Evolutionary conservation across 441 rosid genomes (phyloP).

Genomic region (Dalechampia spathulata): DNA sequence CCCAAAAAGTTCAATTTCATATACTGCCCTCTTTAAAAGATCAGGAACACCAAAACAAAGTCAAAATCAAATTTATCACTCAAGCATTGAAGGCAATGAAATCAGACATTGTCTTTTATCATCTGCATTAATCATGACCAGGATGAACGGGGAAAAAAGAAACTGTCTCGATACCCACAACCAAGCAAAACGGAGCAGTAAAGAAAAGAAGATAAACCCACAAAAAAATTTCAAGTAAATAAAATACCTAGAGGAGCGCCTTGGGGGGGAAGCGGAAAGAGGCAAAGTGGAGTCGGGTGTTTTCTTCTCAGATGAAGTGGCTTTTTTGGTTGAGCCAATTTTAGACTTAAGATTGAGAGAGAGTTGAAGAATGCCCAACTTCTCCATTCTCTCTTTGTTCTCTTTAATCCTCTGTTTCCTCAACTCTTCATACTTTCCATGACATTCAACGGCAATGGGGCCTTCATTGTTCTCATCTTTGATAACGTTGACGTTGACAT

Average conservation of each 20-base stretch:
- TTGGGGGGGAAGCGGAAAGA: constrained; percentile 23
- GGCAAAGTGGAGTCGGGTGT: constrained; percentile 11
- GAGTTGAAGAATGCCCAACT: constrained; percentile 55
- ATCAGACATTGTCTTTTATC: too few relatives aligned
- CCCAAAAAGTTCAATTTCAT: too few relatives aligned
- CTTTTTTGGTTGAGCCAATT: constrained; percentile 5
- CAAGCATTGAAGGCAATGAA: neutral
- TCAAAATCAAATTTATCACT: too few relatives aligned
- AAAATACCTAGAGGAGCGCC: constrained; percentile 55
- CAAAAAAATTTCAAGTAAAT: neutral
- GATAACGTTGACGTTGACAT: neutral
- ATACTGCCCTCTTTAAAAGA: too few relatives aligned
- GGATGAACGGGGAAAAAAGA: neutral
- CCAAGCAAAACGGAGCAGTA: too few relatives aligned
- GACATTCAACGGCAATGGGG: neutral
- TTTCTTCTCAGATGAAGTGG: neutral
- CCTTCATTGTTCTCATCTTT: neutral
- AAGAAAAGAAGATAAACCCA: too few relatives aligned
- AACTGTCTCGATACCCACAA: neutral
- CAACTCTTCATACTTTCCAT: constrained; percentile 39
- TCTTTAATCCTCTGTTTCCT: constrained; percentile 65
- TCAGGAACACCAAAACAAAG: too few relatives aligned
- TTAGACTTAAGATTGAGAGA: constrained; percentile 30
- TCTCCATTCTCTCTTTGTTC: constrained; percentile 59
- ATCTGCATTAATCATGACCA: too few relatives aligned